Base-by-base conservation (phyloP, 2,329 filamentous ascomycete species). In the Tolypocladium endophyticum region DNA sequence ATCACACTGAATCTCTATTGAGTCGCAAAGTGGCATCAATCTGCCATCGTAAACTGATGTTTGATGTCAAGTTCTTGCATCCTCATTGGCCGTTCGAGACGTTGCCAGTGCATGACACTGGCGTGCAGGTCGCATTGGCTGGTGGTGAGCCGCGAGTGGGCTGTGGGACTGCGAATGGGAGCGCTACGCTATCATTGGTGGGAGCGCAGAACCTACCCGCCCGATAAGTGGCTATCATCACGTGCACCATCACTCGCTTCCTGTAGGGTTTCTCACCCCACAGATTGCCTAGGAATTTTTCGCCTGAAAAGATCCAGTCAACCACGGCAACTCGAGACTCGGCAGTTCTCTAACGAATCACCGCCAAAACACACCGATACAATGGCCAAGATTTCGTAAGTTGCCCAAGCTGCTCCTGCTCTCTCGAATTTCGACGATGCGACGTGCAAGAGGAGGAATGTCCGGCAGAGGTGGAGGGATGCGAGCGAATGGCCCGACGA, bases 341-440 rank as follows among this genome's bases (percentile, higher is more conserved):
- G 72, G 71, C 68, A 73, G 67, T 69, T 62, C 71, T 66, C 64
- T 68, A 64, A 73, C 71, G 71, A 73, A 72, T 67, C 71, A 74
- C 75, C 73, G 72, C 70, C 73, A 70, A 72, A 69, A 72, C 70
- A 75, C 74, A 74, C 77, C 75, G 74, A 77, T 74, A 79, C 76
- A 82, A 85, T 85, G 82, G 82, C 82, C 76, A 85, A 85, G 77
- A 71, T 80, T 68, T 84, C 81, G 82, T 85, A 80, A 79, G 82
- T 84, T 33, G 58, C 47, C 61, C 61, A 45, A 56, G 62, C 61
- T 36, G 67, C 61, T 65, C 61, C 63, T 62, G 61, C 58, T 61
- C 59, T 58, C 59, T 53, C 54, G 58, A 56, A 58, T 62, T 47
- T 43, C 63, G 41, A 57, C 43, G 28, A 36, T 57, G 58, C 61